Evolutionary conservation across 495 filamentous ascomycete species (phyloP), one percentile per base, ranked within the genome.

Genomic region (Aspergillus heteromorphus): DNA sequence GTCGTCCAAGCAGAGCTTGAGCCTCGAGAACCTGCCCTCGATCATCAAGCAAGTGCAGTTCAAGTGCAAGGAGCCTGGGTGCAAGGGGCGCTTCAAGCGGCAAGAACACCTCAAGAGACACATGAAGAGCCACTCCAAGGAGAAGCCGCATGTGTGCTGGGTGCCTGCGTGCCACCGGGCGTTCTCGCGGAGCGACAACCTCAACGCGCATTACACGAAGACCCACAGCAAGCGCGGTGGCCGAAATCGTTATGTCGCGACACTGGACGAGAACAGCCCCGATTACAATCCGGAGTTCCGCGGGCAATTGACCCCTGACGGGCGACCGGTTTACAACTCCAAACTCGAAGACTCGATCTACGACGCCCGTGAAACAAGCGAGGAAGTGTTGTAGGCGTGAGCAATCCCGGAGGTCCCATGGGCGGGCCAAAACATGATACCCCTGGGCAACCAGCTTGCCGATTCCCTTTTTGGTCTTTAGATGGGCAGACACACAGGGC

Each of bases 61-160:
- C 61, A 73, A 67, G 55, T 82, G 79, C 70, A 69, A 73, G 30
- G 67, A 76, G 30, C 68, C 69, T 8, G 70, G 67, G 13, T 82
- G 75, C 60, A 76, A 77, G 56, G 74, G 71, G 0, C 68, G 71
- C 1, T 84, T 85, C 61, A 83, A 83, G 66, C 65, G 83, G 42
- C 78, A 80, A 31, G 84, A 87, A 53, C 84, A 87, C 54, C 64
- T 86, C 1, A 86, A 85, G 65, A 73, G 84, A 14, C 85, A 88
- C 60, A 77, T 79, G 62, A 74, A 76, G 55, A 82, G 77, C 36
- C 81, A 83, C 48, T 81, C 79, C 13, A 73, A 75, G 52, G 79
- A 82, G 51, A 79, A 73, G 55, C 81, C 81, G 13, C 72, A 74
- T 64, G 66, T 76, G 1, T 77, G 73, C 53, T 76, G 71, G 73